Evolutionary conservation across 1,284 basidiomycete genomes (phyloP).

Genomic region (Sporisorium scitamineum): DNA sequence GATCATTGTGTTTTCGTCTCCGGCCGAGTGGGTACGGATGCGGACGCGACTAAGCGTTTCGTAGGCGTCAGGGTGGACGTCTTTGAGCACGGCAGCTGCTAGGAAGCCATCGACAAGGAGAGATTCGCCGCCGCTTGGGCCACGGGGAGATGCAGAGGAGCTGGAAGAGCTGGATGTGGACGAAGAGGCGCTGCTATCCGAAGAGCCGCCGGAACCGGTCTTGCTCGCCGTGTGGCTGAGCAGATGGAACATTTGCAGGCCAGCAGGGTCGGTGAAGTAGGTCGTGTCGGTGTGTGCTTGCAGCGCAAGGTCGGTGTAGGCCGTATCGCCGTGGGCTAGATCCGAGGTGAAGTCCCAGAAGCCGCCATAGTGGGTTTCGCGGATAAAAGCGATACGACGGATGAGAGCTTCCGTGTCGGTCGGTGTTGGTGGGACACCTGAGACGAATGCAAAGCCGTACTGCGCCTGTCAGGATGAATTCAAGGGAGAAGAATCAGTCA

Average conservation of each 20-base stretch:
- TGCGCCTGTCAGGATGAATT: constrained; percentile 24
- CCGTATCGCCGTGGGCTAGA: constrained; percentile 83
- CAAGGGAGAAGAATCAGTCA: too few species aligned
- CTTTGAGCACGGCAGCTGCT: constrained; percentile 82
- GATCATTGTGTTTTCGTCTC: constrained; percentile 61
- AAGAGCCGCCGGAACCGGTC: constrained; percentile 5
- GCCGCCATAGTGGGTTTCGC: constrained; percentile 89
- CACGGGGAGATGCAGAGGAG: constrained; percentile 44
- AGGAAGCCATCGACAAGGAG: constrained; percentile 95
- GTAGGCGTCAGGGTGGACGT: constrained; percentile 81
- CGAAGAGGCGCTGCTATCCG: constrained; percentile 1
- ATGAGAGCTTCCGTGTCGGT: constrained; percentile 86
- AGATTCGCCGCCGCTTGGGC: constrained; percentile 85
- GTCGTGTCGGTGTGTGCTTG: constrained; percentile 95
- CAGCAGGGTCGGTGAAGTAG: constrained; percentile 78
- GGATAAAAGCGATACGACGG: constrained; percentile 84
- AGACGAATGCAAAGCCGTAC: constrained; percentile 90
- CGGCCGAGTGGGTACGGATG: constrained; percentile 86
- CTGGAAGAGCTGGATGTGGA: constrained; percentile 18
- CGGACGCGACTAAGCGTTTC: constrained; percentile 78
- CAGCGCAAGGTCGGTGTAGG: constrained; percentile 86
- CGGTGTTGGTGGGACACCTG: constrained; percentile 82
- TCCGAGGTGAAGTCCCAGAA: constrained; percentile 98
- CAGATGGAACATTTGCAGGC: constrained; percentile 93
- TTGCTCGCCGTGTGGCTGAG: constrained; percentile 73